Conservation (phyloP, 257 asterid genomes). For the Jacaranda copaia region DNA sequence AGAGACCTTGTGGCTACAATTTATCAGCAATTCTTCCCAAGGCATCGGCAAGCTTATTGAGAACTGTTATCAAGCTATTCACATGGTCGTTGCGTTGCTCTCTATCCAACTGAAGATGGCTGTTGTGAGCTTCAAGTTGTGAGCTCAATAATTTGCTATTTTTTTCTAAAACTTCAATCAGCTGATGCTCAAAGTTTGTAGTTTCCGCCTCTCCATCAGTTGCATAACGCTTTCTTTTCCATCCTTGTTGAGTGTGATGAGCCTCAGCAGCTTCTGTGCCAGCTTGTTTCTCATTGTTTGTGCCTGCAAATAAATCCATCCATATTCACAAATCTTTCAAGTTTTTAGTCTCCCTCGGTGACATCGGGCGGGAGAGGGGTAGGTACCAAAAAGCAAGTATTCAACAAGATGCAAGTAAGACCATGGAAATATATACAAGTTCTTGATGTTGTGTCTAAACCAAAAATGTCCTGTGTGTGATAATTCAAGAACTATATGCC, state of each 20-base stretch:
- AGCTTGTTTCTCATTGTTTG: slow-evolving; percentile 57
- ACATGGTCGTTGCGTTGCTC: slow-evolving; percentile 79
- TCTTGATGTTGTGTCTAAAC: no score
- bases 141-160: slow-evolving; percentile 74
- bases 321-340: slow-evolving; percentile 6
- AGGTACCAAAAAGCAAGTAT: no score
- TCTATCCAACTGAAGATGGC: slow-evolving; percentile 63
- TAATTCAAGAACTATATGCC: no score
- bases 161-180: slow-evolving; percentile 70
- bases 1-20: slow-evolving; percentile 51
- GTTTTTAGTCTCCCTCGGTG: background rate
- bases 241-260: slow-evolving; percentile 53
- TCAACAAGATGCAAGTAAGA: no score
- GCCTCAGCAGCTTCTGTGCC: slow-evolving; percentile 47
- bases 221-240: slow-evolving; percentile 63
- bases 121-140: slow-evolving; percentile 77
- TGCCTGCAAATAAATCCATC: slow-evolving; percentile 52
- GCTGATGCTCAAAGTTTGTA: slow-evolving; percentile 48
- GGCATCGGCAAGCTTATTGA: slow-evolving; percentile 80
- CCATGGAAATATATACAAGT: no score
- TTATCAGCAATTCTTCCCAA: slow-evolving; percentile 90
- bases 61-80: slow-evolving; percentile 66
- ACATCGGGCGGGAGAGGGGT: no score
- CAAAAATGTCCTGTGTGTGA: no score
- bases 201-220: slow-evolving; percentile 57